phyloP scores from a whole-genome alignment of 306 rosid genomes.

The Lathyrus oleraceus region DNA sequence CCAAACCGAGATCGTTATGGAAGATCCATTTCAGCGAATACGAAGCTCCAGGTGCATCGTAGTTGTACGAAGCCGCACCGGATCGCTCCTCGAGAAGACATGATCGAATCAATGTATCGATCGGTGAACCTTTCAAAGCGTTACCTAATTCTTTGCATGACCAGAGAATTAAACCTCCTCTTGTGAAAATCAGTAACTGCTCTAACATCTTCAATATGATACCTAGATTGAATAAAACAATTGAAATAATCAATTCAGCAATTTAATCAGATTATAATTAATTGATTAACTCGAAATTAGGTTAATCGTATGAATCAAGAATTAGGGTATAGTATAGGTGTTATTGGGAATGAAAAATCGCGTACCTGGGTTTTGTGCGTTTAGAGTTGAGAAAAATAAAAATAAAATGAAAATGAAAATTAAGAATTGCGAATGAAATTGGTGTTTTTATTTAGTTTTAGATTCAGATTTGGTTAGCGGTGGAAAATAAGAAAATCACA shows the following conservation, averaged over 20 bases:
- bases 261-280: neutral
- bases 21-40: conserved; percentile 95
- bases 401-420: neutral
- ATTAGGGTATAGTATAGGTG: neutral
- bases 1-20: conserved; percentile 88
- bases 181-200: conserved; percentile 82
- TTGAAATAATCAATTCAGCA: neutral
- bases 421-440: neutral
- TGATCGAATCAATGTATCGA: conserved; percentile 86
- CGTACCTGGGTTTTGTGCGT: conserved; percentile 15
- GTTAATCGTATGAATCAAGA: neutral
- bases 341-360: neutral
- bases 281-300: neutral
- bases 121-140: conserved; percentile 87
- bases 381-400: neutral
- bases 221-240: neutral
- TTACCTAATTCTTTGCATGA: conserved; percentile 81
- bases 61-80: conserved; percentile 74
- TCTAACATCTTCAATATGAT: conserved; percentile 64
- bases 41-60: conserved; percentile 81
- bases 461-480: neutral
- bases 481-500: neutral
- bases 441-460: neutral
- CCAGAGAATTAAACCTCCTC: conserved; percentile 96
- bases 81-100: conserved; percentile 95